Base-by-base conservation (phyloP, 139 green algal species). In the Marvania coccoides region DNA sequence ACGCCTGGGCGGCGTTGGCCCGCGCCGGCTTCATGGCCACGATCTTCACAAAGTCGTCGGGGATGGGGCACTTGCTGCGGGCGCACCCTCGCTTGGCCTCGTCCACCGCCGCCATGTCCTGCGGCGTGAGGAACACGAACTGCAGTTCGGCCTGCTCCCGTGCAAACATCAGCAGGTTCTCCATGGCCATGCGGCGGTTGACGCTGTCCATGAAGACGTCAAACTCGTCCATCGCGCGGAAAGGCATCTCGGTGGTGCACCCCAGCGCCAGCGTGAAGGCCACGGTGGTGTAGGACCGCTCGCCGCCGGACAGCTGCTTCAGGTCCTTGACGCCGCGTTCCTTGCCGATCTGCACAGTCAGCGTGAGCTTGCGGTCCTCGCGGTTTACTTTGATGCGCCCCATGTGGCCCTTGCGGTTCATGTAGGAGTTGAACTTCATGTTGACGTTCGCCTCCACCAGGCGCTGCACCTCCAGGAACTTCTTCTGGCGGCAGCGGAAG, bases 271-370 rank as follows among this genome's bases (percentile, higher is more conserved):
- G 79, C 37, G 89, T 81, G 69, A 96, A 91, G 15, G 85, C 73
- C 9, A 98, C 83, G 1, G 90, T 97, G 14, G 87, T 88, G 75
- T 86, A 96, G 40, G 81, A 92, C 31, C 86, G 80, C 84, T 98
- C 92, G 26, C 92, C 92, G 46, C 92, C 92, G 13, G 71, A 85
- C 23, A 91, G 70, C 30, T 76, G 67, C 65, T 85, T 85, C 10
- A 88, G 66, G 61, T 90, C 80, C 15, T 72, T 62, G 8, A 85
- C 69, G 9, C 28, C 64, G 10, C 29, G 33, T 35, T 70, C 46
- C 29, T 28, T 33, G 38, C 47, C 51, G 34, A 78, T 74, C 42
- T 53, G 35, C 26, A 78, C 67, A n/a, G 48, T 48, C 38, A 61
- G 19, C 12, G 10, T 19, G 15, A 63, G 72, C 23, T 59, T 37